Evolutionary conservation across 306 rosid species (phyloP), one percentile per base, ranked within the genome.

Genomic region (Lupinus albus): DNA sequence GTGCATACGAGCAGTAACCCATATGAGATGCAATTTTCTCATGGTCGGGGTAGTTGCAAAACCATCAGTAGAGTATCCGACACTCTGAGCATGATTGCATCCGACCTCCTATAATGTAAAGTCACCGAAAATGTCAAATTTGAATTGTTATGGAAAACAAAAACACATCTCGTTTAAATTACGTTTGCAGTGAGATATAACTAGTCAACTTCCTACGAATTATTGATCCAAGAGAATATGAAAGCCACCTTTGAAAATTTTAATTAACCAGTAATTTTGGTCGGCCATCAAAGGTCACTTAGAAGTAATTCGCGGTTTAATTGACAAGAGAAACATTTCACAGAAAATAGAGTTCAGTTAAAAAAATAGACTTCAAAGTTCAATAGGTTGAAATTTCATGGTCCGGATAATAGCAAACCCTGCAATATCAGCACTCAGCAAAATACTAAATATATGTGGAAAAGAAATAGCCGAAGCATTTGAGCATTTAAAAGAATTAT

Each of bases 1-100:
- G 78, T 93, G 99, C 99, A 93, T 93, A 46, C 97, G 97, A 63
- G 99, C 96, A 38, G 99, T 88, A 53, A 93, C 99, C 98, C 99
- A 93, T 71, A 93, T 93, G 62, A 93, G 97, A 81, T 79, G 85
- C 80, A 90, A 79, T 66, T 90, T 88, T 82, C 99, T 85, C 99
- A 93, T 93, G 39, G 94, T 93, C 68, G 87, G 81, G 18, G 99
- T 90, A 6, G 97, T 93, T 13, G 99, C 96, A 67, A 93, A 93
- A 62, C 99, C 99, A 64, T 90, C 96, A 0, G 92, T 93, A 8
- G 99, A 90, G 84, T 67, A 93, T 45, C 99, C 99, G 72, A 90
- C 94, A 90, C 87, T 64, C 70, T 93, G 99, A 68, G 97, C 98
- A 83, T 93, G 98, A 78, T 93, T 89, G 70, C 98, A 86, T 51